These are phyloP conservation scores for Botrytis deweyae DNA, from an alignment of 2,329 filamentous ascomycete species.

Conservation along the genomic window DNA sequence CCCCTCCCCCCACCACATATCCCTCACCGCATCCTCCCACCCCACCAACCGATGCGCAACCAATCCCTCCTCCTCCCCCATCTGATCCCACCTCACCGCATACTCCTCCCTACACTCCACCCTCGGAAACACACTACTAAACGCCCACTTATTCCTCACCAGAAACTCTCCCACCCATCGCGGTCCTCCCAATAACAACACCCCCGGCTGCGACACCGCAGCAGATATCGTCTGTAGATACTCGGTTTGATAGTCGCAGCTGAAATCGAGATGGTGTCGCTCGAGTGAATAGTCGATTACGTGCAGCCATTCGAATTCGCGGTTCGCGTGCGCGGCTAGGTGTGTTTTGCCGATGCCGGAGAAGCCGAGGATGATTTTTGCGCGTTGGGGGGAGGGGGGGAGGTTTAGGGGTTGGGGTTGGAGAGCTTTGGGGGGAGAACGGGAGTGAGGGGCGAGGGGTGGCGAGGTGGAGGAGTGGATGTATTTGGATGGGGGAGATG, in stretches of 20 bases:
- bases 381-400: constrained; percentile 8
- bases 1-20: constrained; percentile 7
- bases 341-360: constrained; percentile 17
- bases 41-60: constrained; percentile 10
- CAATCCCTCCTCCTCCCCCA: constrained; percentile 12
- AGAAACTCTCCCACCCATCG: constrained; percentile 20
- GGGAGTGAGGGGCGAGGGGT: background rate
- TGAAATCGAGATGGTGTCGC: constrained; percentile 4
- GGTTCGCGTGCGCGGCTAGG: constrained; percentile 17
- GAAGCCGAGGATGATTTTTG: constrained; percentile 15
- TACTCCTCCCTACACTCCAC: constrained; percentile 14
- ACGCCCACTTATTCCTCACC: background rate
- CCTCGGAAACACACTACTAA: constrained; percentile 17
- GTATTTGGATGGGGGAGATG: background rate
- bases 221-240: constrained; percentile 12
- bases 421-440: background rate
- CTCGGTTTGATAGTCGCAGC: background rate
- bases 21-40: constrained; percentile 15
- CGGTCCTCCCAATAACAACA: constrained; percentile 14
- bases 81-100: constrained; percentile 13
- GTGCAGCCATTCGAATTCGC: constrained; percentile 19
- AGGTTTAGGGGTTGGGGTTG: background rate
- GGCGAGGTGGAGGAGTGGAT: background rate
- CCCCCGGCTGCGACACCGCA: constrained; percentile 9
- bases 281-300: constrained; percentile 19